Base-by-base conservation (phyloP, 2,329 filamentous ascomycete species). In the Blastomyces emzantsi region DNA sequence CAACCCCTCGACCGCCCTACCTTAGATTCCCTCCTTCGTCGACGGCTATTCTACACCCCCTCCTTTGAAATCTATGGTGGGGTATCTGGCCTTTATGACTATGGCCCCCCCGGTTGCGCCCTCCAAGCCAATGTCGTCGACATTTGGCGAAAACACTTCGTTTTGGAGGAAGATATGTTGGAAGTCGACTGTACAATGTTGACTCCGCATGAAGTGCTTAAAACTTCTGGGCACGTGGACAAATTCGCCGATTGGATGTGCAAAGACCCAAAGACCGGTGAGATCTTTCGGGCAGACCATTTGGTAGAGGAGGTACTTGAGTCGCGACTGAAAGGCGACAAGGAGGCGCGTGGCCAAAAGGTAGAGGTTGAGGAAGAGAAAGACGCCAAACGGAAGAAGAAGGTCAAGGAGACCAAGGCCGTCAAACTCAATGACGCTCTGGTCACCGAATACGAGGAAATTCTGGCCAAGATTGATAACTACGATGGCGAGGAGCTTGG, bases 241-340 rank as follows among this genome's bases (percentile, higher is more conserved):
- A 96, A 96, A 78, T 97, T 97, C 73, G 90, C 91, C 77, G 93
- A 97, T 77, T 97, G 90, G 90, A 97, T 97, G 92, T 96, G 90
- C 87, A 96, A 96, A 79, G 94, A 99, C 77, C 91, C 93, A 67
- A 95, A 96, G 83, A 96, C 89, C 72, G 94, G 94, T 74, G 94
- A 99, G 77, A 96, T 97, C 73, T 87, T 99, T 75, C 87, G 94
- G 70, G 92, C 94, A 64, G 94, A 99, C 74, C 94, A 99, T 80
- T 85, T 97, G 71, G 92, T 99, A 69, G 92, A 97, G 82, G 90
- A 96, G 71, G 87, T 97, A 47, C 85, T 99, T 61, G 92, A 97
- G 81, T 81, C 85, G 58, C 85, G 94, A 49, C 79, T 99, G 66
- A 93, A 92, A 78, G 92, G 90, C 62, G 87, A 97, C 80, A 94